phyloP scores from a whole-genome alignment of 805 yeast species.

The Nakazawaea ambrosiae region DNA sequence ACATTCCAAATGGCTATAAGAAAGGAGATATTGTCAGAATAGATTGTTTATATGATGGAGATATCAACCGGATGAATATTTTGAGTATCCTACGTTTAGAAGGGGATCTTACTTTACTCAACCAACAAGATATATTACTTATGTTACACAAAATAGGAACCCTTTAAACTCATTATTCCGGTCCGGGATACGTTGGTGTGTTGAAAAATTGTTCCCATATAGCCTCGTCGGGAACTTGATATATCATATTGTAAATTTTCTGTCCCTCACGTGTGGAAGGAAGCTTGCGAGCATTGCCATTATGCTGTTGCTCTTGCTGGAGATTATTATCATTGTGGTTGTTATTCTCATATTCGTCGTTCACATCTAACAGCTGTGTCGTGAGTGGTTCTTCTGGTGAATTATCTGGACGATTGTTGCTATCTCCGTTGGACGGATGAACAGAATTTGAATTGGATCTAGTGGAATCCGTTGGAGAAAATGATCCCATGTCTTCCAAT shows the following conservation, averaged over 20 bases:
- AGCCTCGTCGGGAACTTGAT: conserved; percentile 55
- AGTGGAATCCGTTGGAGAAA: conserved; percentile 12
- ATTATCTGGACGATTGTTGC: no score
- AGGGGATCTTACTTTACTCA: conserved; percentile 7
- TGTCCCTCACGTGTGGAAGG: conserved; percentile 39
- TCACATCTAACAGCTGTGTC: no score
- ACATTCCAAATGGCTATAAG: background rate
- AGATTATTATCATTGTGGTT: no score
- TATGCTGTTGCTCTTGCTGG: no score
- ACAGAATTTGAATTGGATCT: conserved; percentile 3
- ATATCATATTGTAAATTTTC: conserved; percentile 51
- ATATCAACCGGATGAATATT: conserved; percentile 2
- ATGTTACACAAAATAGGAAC: conserved; percentile 3
- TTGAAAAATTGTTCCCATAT: conserved; percentile 63
- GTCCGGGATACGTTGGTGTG: background rate
- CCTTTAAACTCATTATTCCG: background rate
- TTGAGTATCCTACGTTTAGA: conserved; percentile 1
- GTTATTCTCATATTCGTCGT: no score
- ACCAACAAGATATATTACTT: conserved; percentile 2
- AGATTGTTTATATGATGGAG: conserved; percentile 11
- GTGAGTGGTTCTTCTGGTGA: no score
- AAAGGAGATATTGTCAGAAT: conserved; percentile 11
- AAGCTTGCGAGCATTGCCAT: background rate
- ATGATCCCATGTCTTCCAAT: conserved; percentile 27
- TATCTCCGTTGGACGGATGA: conserved; percentile 1